phyloP scores from a whole-genome alignment of 1,139 yeast species.

The Hemisphaericaspora lyxosophila region DNA sequence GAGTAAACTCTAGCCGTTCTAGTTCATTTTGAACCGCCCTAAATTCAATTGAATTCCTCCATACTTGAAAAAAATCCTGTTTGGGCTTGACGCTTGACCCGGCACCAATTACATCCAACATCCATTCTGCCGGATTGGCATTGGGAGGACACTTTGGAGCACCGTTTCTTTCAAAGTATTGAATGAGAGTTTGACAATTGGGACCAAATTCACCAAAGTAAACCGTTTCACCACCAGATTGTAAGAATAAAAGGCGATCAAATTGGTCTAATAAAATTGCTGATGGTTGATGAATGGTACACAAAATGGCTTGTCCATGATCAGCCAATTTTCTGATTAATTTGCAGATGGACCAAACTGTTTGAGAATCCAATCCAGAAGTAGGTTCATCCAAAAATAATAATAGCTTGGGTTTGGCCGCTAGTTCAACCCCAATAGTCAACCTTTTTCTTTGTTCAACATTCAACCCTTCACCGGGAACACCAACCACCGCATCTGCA shows the following conservation, averaged over 20 bases:
- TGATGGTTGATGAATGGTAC: slow-evolving; percentile 46
- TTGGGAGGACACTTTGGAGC: slow-evolving; percentile 41
- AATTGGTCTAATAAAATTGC: slow-evolving; percentile 38
- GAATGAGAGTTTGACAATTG: slow-evolving; percentile 47
- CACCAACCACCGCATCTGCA: slow-evolving; percentile 42
- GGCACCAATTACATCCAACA: slow-evolving; percentile 52
- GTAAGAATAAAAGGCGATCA: slow-evolving; percentile 38
- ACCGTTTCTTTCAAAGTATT: slow-evolving; percentile 60
- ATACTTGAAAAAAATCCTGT: slow-evolving; percentile 34
- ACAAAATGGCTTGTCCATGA: slow-evolving; percentile 43
- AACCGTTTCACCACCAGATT: slow-evolving; percentile 57
- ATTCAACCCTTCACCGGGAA: slow-evolving; percentile 42
- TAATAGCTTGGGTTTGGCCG: slow-evolving; percentile 38
- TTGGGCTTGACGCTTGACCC: slow-evolving; percentile 38
- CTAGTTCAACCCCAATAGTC: slow-evolving; percentile 41
- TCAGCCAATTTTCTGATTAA: slow-evolving; percentile 44
- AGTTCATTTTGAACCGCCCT: slow-evolving; percentile 23
- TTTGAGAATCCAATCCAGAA: slow-evolving; percentile 43
- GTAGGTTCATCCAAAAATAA: slow-evolving; percentile 41
- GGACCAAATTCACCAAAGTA: slow-evolving; percentile 67
- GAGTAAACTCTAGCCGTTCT: slow-evolving; percentile 9
- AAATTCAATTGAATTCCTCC: slow-evolving; percentile 33
- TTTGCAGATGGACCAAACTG: slow-evolving; percentile 46
- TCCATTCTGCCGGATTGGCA: slow-evolving; percentile 60
- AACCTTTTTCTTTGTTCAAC: slow-evolving; percentile 40